Evolutionary conservation across 2,329 filamentous ascomycete genomes (phyloP).

Genomic region (Ophiostoma australiae): DNA sequence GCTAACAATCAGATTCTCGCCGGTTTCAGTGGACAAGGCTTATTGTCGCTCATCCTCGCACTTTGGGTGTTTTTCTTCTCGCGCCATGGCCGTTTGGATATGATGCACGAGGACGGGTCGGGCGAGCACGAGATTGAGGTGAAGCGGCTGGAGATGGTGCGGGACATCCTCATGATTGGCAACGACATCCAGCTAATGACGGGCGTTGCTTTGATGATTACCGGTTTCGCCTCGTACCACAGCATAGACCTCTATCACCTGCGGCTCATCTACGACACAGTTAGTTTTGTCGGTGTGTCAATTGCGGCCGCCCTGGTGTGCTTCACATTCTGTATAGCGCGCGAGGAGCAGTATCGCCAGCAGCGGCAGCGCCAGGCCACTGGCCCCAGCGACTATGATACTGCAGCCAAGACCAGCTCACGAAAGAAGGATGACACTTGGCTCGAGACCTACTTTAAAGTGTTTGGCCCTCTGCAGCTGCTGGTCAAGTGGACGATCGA

Average conservation of each 20-base stretch:
- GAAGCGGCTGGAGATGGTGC: not conserved
- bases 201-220: not conserved
- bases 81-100: not conserved
- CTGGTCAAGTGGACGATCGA: not conserved
- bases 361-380: not conserved
- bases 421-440: not conserved
- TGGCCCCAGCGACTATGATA: not conserved
- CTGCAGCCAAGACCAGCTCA: not conserved
- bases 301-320: not conserved
- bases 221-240: not conserved
- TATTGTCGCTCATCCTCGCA: not conserved
- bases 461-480: not conserved
- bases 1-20: not conserved
- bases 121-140: slow-evolving; percentile 1
- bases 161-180: not conserved
- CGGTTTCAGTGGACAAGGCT: not conserved
- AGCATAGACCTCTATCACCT: not conserved
- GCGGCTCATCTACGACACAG: slow-evolving; percentile 7
- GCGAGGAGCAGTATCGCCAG: not conserved
- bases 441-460: not conserved
- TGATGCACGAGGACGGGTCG: not conserved
- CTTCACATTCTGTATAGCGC: not conserved
- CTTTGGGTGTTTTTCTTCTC: slow-evolving; percentile 1
- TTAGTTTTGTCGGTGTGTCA: not conserved
- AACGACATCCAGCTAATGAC: slow-evolving; percentile 5